Conservation (phyloP, 371 early-diverging fungal species). For the Nosema muscidifuracis region DNA sequence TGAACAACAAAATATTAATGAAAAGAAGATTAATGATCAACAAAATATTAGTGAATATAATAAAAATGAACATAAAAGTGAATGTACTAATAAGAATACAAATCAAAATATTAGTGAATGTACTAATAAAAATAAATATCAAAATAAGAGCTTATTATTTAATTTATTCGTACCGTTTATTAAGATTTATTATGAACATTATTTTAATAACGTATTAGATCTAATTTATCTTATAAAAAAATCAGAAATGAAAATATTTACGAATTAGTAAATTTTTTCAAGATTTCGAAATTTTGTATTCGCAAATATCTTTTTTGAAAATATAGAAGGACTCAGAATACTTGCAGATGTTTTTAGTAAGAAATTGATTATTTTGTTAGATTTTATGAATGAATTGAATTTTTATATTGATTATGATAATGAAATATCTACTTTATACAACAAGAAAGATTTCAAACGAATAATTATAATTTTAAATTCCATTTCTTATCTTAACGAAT, state of each 20-base stretch:
- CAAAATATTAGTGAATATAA: conserved; percentile 21
- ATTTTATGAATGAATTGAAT: conserved; percentile 12
- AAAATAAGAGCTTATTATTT: conserved; percentile 22
- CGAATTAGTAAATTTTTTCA: conserved; percentile 37
- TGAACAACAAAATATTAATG: background rate
- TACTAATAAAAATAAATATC: no score
- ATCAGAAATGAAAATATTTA: conserved; percentile 33
- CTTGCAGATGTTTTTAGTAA: conserved; percentile 20
- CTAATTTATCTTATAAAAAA: conserved; percentile 18
- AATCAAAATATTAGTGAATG: background rate
- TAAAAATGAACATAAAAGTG: background rate
- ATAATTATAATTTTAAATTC: conserved; percentile 6
- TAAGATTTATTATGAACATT: conserved; percentile 11
- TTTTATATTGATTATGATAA: conserved; percentile 34
- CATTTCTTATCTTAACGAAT: background rate
- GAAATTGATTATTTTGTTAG: conserved; percentile 1
- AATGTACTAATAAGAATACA: no score
- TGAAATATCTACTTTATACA: conserved; percentile 25
- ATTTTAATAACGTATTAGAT: background rate
- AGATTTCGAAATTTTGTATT: conserved; percentile 27
- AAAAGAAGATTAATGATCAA: conserved; percentile 19
- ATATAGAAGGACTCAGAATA: conserved; percentile 8
- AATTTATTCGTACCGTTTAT: conserved; percentile 40
- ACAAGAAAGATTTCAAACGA: background rate
- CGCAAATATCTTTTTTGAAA: conserved; percentile 39